Evolutionary conservation across 352 stramenopile genomes (phyloP).

Genomic region (Phytophthora foliorum): DNA sequence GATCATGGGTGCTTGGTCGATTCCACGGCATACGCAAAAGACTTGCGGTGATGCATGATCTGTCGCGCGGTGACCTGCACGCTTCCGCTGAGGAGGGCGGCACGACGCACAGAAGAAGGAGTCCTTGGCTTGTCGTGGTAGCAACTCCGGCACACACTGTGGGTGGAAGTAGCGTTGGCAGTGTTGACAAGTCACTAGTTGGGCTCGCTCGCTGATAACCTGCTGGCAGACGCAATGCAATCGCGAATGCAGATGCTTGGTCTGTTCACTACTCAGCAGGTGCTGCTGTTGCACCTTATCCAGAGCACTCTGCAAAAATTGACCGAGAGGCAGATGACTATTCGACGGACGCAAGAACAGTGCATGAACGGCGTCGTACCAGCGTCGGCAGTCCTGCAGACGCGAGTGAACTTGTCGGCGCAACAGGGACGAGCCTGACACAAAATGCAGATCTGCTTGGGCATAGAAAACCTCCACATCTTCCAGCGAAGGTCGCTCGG

Average conservation of each 20-base stretch:
- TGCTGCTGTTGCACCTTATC: slow-evolving; percentile 38
- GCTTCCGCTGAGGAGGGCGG: slow-evolving; percentile 30
- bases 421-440: slow-evolving; percentile 70
- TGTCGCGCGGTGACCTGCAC: not conserved
- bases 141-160: slow-evolving; percentile 54
- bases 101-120: slow-evolving; percentile 32
- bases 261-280: slow-evolving; percentile 17
- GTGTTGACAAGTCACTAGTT: slow-evolving; percentile 55
- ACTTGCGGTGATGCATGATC: slow-evolving; percentile 26
- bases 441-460: slow-evolving; percentile 64
- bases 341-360: slow-evolving; percentile 69
- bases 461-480: slow-evolving; percentile 62
- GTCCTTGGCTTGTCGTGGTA: slow-evolving; percentile 12
- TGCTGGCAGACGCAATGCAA: slow-evolving; percentile 82
- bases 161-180: slow-evolving; percentile 71
- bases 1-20: slow-evolving; percentile 82
- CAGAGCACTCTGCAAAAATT: slow-evolving; percentile 61
- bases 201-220: slow-evolving; percentile 61
- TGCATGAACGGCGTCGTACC: slow-evolving; percentile 57
- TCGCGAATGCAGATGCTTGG: slow-evolving; percentile 35
- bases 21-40: slow-evolving; percentile 80
- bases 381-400: slow-evolving; percentile 76
- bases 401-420: slow-evolving; percentile 68
- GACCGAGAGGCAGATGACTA: slow-evolving; percentile 36
- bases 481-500: slow-evolving; percentile 48